These are phyloP conservation scores for Fimicolochytrium jonesii DNA, from an alignment of 192 early-diverging fungal species.

Conservation along the genomic window DNA sequence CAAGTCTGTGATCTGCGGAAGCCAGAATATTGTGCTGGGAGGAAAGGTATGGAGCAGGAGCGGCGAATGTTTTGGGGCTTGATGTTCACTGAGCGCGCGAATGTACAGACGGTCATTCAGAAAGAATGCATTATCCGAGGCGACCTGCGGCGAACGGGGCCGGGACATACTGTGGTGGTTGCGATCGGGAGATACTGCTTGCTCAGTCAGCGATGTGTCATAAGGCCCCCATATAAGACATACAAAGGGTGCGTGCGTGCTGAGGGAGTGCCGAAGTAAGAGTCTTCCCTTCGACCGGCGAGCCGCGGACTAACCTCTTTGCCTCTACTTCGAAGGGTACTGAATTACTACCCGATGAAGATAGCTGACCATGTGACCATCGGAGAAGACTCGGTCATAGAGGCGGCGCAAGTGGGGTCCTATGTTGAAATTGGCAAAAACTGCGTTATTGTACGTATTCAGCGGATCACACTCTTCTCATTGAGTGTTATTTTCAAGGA, in stretches of 20 bases:
- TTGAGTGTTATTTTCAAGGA: no score
- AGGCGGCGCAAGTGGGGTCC: slow-evolving; percentile 88
- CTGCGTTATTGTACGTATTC: slow-evolving; percentile 89
- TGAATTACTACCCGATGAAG: slow-evolving; percentile 97
- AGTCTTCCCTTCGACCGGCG: neutral
- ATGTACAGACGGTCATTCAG: slow-evolving; percentile 83
- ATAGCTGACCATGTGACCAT: slow-evolving; percentile 91
- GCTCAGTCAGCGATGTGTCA: slow-evolving; percentile 66
- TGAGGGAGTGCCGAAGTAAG: neutral
- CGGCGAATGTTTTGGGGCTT: no score
- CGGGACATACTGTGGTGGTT: slow-evolving; percentile 81
- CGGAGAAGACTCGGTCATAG: slow-evolving; percentile 82
- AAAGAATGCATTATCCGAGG: slow-evolving; percentile 87
- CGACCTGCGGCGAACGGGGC: slow-evolving; percentile 84
- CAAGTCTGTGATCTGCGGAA: slow-evolving; percentile 88
- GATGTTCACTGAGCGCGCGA: no score
- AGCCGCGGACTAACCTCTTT: neutral
- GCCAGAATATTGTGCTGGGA: slow-evolving; percentile 93
- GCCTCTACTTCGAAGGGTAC: slow-evolving; percentile 71
- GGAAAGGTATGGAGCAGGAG: slow-evolving; percentile 69
- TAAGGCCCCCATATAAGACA: slow-evolving; percentile 92
- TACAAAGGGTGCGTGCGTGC: slow-evolving; percentile 75
- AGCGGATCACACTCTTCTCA: no score
- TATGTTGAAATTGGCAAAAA: slow-evolving; percentile 89
- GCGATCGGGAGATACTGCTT: slow-evolving; percentile 90